Percentiles rank a stretch among this genome's conserved stretches.
Conservation (phyloP, 2,329 filamentous ascomycete species). For the Dactylellina parvicollis region DNA sequence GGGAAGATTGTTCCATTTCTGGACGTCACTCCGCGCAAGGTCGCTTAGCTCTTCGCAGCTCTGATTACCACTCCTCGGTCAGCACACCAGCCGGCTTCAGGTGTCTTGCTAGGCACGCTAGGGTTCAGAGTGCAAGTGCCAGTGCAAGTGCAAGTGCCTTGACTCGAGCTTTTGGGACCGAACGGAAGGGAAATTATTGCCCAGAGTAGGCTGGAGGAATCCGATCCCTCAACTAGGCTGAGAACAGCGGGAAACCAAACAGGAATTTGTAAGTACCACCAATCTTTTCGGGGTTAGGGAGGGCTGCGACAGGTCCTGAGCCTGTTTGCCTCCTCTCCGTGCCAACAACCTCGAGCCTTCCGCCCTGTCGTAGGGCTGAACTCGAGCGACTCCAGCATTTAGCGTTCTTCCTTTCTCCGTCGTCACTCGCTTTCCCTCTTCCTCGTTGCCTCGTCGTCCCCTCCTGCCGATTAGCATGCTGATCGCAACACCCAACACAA, state of each 20-base stretch:
- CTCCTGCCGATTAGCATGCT: neutral
- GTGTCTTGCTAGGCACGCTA: slow-evolving; percentile 11
- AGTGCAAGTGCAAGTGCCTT: slow-evolving; percentile 18
- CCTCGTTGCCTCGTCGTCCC: slow-evolving; percentile 6
- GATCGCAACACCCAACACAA: slow-evolving; percentile 50
- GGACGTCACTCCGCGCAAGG: slow-evolving; percentile 29
- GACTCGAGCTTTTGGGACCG: slow-evolving; percentile 36
- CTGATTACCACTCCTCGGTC: slow-evolving; percentile 42
- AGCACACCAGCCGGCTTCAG: slow-evolving; percentile 33
- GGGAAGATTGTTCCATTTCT: slow-evolving; percentile 48
- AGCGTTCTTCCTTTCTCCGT: slow-evolving; percentile 27
- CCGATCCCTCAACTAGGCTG: slow-evolving; percentile 35
- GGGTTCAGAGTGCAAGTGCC: slow-evolving; percentile 11
- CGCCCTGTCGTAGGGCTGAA: slow-evolving; percentile 50
- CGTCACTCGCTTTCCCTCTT: neutral
- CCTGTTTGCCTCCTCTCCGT: slow-evolving; percentile 26
- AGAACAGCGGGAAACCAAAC: slow-evolving; percentile 42
- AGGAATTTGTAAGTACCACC: slow-evolving; percentile 34
- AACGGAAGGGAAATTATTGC: slow-evolving; percentile 51
- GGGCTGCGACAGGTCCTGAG: slow-evolving; percentile 22
- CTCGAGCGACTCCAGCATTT: slow-evolving; percentile 29
- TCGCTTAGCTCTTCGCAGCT: slow-evolving; percentile 48
- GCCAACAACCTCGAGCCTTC: slow-evolving; percentile 22
- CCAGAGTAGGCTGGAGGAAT: slow-evolving; percentile 44
- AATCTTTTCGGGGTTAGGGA: neutral